Evolutionary conservation across 179 eudicot genomes (phyloP), one percentile per base, ranked within the genome.

Genomic region (Nepenthes alata): DNA sequence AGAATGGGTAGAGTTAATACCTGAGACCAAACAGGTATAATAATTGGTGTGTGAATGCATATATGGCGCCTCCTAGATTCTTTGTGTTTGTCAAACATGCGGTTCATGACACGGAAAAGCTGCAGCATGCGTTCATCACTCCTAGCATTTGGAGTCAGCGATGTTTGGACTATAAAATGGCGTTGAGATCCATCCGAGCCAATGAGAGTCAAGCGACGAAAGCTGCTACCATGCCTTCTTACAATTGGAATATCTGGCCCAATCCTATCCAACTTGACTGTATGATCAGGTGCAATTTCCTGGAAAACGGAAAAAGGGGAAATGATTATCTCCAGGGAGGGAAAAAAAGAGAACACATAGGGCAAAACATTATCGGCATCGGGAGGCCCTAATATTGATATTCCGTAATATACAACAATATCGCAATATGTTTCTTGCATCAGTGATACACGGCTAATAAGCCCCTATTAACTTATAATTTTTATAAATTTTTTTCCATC

Each of bases 1-100:
- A 13, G 11, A 50, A 8, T 25, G 39, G 37, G 34, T 8, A 4
- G 12, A 55, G 11, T 35, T 7, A 25, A 68, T 54, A 94, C 99
- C 99, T 90, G 99, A 63, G 99, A 90, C 97, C 97, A 94, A 67
- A 94, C 99, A 50, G 99, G 97, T 63, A 94, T 94, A 41, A 94
- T 90, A 53, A 94, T 85, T 50, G 99, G 99, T 53, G 99, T 94
- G 72, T 90, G 97, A 67, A 94, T 90, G 79, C 83, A 79, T 53
- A 90, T 87, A 77, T 94, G 96, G 35, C 97, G 95, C 48, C 89
- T 86, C 67, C 99, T 81, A 38, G 97, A 94, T 64, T 94, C 99
- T 75, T 94, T 90, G 72, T 94, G 97, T 78, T 90, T 94, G 74
- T 90, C 97, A 63, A 94, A 94, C 96, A 90, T 87, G 63, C 81